Evolutionary conservation across 2,329 filamentous ascomycete species (phyloP), one percentile per base, ranked within the genome.

Genomic region (Alternaria brassicicola): DNA sequence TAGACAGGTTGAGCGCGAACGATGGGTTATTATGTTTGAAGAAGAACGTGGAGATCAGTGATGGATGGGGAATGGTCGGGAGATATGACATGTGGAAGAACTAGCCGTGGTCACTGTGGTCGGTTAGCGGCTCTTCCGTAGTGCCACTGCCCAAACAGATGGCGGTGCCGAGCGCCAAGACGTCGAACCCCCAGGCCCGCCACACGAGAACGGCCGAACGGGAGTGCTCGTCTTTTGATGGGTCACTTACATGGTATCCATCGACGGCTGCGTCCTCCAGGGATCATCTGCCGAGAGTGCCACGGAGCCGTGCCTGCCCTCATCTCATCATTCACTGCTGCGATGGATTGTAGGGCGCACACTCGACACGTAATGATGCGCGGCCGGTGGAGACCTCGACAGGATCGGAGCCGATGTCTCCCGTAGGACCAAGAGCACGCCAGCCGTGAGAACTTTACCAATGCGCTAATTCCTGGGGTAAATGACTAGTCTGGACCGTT

Each of bases 121-220:
- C 56, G 64, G 66, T 57, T 65, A 67, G 56, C 54, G 64, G 62
- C 62, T 59, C 55, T 60, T 65, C 55, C 62, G 64, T 15, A 12
- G 56, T 50, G 25, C 56, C 46, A 47, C 54, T 58, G 35, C 57
- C 62, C 61, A 65, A 67, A 57, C 46, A 58, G 55, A 65, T 21
- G 15, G 26, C 59, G 53, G 50, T 39, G 57, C 64, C 58, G 50
- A 55, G 57, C 50, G 64, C 66, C 66, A 67, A 68, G 63, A 49
- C 36, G 35, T 52, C 31, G 21, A 36, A 56, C 53, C 19, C 19
- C 61, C 59, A 51, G 21, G 28, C 28, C 41, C 55, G 54, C 55
- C 59, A 64, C 59, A 46, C 58, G 57, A 58, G 26, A 57, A 61
- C 53, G n/a, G 48, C 48, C 39, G 50, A 46, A 47, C 25, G 35